Evolutionary conservation across 1,284 basidiomycete genomes (phyloP).

Genomic region (Paramarasmius palmivorus): DNA sequence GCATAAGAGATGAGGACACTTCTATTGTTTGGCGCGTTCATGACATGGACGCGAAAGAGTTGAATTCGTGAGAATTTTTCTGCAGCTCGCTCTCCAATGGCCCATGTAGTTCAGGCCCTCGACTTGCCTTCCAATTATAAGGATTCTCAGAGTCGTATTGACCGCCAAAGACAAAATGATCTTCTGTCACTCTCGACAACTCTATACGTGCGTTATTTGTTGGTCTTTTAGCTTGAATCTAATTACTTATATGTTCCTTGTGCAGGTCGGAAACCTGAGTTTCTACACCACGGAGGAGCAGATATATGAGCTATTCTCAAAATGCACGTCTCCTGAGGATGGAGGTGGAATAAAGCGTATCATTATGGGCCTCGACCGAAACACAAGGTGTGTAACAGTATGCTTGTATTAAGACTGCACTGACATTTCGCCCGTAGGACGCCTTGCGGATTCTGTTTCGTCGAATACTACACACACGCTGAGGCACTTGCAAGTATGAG

Average conservation of each 20-base stretch:
- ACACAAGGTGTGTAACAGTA: conserved; percentile 70
- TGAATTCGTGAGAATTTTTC: neutral
- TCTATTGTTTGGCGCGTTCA: neutral
- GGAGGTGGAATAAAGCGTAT: conserved; percentile 98
- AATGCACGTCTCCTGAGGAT: conserved; percentile 86
- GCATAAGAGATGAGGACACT: conserved; percentile 66
- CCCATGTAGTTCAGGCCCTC: conserved; percentile 81
- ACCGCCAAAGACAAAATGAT: conserved; percentile 70
- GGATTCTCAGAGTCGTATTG: conserved; percentile 82
- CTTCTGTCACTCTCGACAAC: conserved; percentile 73
- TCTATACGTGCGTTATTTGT: conserved; percentile 64
- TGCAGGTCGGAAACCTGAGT: conserved; percentile 91
- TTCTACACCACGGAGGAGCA: conserved; percentile 99
- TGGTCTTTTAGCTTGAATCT: too few species aligned
- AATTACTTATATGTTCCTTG: too few species aligned
- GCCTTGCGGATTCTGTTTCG: conserved; percentile 99
- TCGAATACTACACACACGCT: conserved; percentile 96
- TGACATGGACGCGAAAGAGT: neutral
- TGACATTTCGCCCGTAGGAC: conserved; percentile 55
- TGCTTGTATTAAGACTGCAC: neutral
- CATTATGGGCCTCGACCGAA: conserved; percentile 98
- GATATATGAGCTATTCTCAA: conserved; percentile 97
- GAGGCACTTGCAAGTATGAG: conserved; percentile 94
- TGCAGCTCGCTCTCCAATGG: conserved; percentile 53
- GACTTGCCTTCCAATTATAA: conserved; percentile 96